phyloP scores from a whole-genome alignment of 139 green algal species.

The Picochlorum sp. region DNA sequence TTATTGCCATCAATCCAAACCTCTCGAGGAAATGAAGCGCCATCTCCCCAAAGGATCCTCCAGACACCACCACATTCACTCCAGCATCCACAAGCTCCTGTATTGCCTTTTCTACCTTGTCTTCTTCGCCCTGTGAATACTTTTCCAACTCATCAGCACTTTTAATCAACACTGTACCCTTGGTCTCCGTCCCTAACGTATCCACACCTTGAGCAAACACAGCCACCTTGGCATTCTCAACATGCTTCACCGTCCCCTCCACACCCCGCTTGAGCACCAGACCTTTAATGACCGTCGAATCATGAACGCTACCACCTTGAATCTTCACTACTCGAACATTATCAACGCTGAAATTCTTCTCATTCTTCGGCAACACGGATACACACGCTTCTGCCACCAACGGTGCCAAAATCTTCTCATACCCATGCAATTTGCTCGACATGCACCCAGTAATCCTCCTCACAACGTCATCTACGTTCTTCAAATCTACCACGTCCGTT shows the following conservation, averaged over 20 bases:
- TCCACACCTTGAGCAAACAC: constrained; percentile 77
- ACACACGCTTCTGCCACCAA: constrained; percentile 92
- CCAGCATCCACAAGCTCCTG: constrained; percentile 54
- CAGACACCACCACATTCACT: constrained; percentile 68
- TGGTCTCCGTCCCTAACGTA: constrained; percentile 76
- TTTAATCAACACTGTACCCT: constrained; percentile 96
- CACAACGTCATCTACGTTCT: constrained; percentile 58
- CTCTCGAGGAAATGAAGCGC: constrained; percentile 97
- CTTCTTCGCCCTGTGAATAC: constrained; percentile 85
- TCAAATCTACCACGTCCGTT: constrained; percentile 69
- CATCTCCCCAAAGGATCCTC: constrained; percentile 86
- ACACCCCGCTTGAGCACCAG: constrained; percentile 82
- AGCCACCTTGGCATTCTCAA: constrained; percentile 82
- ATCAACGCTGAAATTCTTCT: constrained; percentile 97
- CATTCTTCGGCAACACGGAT: constrained; percentile 86
- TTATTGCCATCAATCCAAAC: constrained; percentile 69
- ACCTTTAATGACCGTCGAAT: constrained; percentile 69
- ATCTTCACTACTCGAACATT: constrained; percentile 97
- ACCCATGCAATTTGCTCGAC: constrained; percentile 87
- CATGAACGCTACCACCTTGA: constrained; percentile 49
- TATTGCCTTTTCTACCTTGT: constrained; percentile 81
- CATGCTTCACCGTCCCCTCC: constrained; percentile 72
- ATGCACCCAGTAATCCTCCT: constrained; percentile 67
- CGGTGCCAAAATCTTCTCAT: constrained; percentile 71
- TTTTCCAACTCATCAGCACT: constrained; percentile 85